Evolutionary conservation across 1,284 basidiomycete species (phyloP), one percentile per base, ranked within the genome.

Genomic region (Moesziomyces sp.): DNA sequence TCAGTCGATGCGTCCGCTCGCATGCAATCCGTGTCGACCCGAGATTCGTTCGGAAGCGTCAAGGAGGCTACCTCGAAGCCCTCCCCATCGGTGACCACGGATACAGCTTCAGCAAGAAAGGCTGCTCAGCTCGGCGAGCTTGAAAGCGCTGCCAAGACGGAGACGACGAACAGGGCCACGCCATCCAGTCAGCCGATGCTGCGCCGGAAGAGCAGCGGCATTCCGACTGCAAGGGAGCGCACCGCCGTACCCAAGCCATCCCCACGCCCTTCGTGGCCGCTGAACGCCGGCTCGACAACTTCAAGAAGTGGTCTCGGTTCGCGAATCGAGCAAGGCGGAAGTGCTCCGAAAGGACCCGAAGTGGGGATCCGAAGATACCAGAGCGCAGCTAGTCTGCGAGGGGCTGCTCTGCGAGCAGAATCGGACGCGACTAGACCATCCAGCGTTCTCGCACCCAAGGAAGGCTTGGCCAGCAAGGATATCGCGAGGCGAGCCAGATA

Each of bases 171-270:
- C 34, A 10, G 34, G 3, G 10, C 34, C 14, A 14, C 11, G 11
- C 13, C 13, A 16, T 14, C 35, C 35, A 14, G 14, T 16, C 13
- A 38, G 35, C 50, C 51, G 23, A 24, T 51, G 3, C 26, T 67
- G 47, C 58, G 55, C 35, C 52, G 58, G 18, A 70, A 70, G 53
- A 60, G 56, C 38, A 64, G 67, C 26, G 60, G 57, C 5, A 56
- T 70, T 16, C 67, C 67, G 3, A 44, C 55, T 4, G 51, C 66
- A 4, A 14, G 16, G 14, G 35, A 38, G 7, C 66, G 59, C 1
- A 11, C 42, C 18, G 11, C 45, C 3, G 7, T 38, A 8, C 21
- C 10, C 23, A 46, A 56, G 13, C 45, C 23, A n/a, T 46, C 35
- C 3, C 50, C 59, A 14, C 44, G 58, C 21, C 58, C 59, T 4